Evolutionary conservation across 768 basidiomycete species (phyloP), one percentile per base, ranked within the genome.

Genomic region (Trametes sanguinea): DNA sequence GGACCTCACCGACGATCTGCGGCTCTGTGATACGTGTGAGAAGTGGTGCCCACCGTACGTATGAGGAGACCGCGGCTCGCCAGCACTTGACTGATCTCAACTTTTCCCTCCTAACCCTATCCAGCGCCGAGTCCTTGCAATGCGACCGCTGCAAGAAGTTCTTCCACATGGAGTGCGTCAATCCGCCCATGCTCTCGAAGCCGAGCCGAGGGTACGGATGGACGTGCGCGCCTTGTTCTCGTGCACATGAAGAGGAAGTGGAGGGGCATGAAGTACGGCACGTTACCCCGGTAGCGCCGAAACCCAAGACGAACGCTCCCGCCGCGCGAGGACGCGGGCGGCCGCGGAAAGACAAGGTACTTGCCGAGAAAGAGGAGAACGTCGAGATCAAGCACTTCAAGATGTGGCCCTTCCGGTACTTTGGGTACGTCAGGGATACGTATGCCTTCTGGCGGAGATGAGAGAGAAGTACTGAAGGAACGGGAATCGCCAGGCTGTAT

Each of bases 201-300:
- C 96, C 96, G 13, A 93, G 94, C 27, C 86, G 94, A 64, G 96
- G 96, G 47, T 98, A 98, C 76, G 94, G 92, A 22, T 98, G 96
- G 96, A 94, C 94, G 9, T 98, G 96, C 69, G 92, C 92, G 0
- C 93, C 94, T 1, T 98, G 95, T 74, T 90, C 94, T 10, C 84
- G 86, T 55, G 84, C 84, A 66, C 90, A 95, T 70, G 94, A 94
- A 68, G 90, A 94, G 68, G 86, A 91, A 71, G 89, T 94, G 50
- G 88, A 90, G 70, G 84, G 86, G 63, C 86, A 88, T 65, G 86
- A 88, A 32, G 62, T 72, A 17, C 86, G 88, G 43, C 84, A 84
- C 66, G 75, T 76, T 14, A 83, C 83, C 14, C 84, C 87, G 35
- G 67, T 75, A 6, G 84, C 83, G 66, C 78, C 82, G 50, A 90